These are phyloP conservation scores for Psidium friedrichsthalianum DNA, from an alignment of 345 rosid species.

Conservation along the genomic window DNA sequence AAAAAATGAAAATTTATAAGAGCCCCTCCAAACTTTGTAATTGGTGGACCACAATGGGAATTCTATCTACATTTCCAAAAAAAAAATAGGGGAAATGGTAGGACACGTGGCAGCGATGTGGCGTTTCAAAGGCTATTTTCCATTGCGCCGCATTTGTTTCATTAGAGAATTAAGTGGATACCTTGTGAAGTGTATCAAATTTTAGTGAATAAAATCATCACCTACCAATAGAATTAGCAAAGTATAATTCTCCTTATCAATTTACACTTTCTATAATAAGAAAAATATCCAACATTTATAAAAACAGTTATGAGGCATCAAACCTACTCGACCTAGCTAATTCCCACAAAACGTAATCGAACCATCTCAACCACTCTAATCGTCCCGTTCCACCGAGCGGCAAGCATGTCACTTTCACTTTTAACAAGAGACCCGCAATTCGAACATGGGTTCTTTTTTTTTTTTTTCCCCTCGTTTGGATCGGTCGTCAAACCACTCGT, in stretches of 20 bases:
- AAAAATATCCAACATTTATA: neutral
- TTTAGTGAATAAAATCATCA: neutral
- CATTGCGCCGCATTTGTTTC: neutral
- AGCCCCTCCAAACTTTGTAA: neutral
- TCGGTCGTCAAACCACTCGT: accelerated
- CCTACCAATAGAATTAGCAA: neutral
- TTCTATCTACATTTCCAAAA: neutral
- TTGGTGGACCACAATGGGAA: neutral
- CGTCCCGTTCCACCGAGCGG: accelerated
- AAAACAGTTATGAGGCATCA: no score
- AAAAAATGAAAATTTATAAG: neutral
- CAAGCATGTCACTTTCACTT: no score
- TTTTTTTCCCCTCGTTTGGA: neutral
- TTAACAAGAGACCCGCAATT: no score
- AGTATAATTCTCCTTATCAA: neutral
- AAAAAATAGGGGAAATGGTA: no score
- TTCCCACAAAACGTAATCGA: neutral
- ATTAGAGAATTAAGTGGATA: neutral
- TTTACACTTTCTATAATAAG: neutral
- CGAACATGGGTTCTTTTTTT: neutral
- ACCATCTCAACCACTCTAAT: neutral
- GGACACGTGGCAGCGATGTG: no score
- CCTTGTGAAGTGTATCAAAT: neutral
- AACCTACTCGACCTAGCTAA: neutral
- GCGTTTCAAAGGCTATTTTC: neutral